Evolutionary conservation across 164 flowering plant species (phyloP).

Genomic region (Amborella trichopoda): DNA sequence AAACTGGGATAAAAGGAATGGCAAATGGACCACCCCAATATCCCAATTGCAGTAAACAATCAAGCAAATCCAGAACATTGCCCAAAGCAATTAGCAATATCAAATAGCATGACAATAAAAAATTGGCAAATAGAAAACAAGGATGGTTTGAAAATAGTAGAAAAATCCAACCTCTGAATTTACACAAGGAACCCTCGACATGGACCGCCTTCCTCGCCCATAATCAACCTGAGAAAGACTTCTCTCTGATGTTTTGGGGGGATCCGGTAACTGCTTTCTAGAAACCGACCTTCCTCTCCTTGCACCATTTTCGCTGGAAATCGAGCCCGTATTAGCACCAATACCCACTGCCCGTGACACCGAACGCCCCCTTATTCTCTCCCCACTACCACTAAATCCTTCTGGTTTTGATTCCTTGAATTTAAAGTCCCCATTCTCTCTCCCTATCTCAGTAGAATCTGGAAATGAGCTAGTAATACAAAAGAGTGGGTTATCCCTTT

Average conservation of each 20-base stretch:
- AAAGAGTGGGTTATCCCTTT: slow-evolving; percentile 66
- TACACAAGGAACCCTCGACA: slow-evolving; percentile 20
- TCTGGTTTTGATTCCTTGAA: too few relatives aligned
- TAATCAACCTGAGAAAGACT: slow-evolving; percentile 42
- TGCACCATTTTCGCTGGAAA: background rate
- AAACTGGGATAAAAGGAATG: too few relatives aligned
- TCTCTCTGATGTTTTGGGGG: slow-evolving; percentile 24
- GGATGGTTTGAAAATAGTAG: too few relatives aligned
- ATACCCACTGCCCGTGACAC: background rate
- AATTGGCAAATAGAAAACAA: too few relatives aligned
- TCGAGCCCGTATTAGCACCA: background rate
- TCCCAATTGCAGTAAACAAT: too few relatives aligned
- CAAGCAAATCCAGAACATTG: too few relatives aligned
- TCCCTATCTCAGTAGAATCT: background rate
- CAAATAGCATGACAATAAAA: too few relatives aligned
- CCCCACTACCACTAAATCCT: too few relatives aligned
- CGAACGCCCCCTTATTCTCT: background rate
- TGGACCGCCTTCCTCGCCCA: slow-evolving; percentile 27
- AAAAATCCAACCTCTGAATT: slow-evolving; percentile 37
- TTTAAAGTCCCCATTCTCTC: too few relatives aligned
- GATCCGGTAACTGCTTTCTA: slow-evolving; percentile 8
- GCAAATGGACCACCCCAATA: too few relatives aligned
- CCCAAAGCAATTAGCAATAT: too few relatives aligned
- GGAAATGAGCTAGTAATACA: slow-evolving; percentile 10
- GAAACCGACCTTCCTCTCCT: slow-evolving; percentile 45